Conservation (phyloP, 352 stramenopile genomes). For the Globisporangium cederbergense region DNA sequence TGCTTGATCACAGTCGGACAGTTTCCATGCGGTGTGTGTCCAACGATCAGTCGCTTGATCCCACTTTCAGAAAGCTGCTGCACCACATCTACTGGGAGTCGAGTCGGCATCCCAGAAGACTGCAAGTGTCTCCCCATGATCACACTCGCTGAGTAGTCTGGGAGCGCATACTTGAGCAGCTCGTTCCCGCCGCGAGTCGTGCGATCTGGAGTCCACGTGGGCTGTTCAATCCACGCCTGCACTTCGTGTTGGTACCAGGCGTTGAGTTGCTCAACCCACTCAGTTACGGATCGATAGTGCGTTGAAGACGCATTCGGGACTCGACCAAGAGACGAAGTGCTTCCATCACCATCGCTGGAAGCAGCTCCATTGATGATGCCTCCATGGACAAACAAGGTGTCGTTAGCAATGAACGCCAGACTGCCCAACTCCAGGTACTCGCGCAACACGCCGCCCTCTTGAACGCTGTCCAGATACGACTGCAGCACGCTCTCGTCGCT, state of each 20-base stretch:
- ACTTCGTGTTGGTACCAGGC: conserved; percentile 76
- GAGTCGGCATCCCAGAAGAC: conserved; percentile 74
- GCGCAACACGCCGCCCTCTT: conserved; percentile 66
- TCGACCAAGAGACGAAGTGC: conserved; percentile 56
- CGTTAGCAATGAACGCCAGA: conserved; percentile 75
- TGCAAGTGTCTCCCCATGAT: conserved; percentile 72
- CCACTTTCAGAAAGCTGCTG: conserved; percentile 57
- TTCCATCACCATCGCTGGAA: conserved; percentile 17
- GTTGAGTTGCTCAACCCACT: conserved; percentile 80
- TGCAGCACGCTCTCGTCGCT: conserved; percentile 76
- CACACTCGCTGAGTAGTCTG: conserved; percentile 54
- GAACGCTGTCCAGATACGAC: conserved; percentile 77
- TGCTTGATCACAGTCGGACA: conserved; percentile 87
- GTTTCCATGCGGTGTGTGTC: conserved; percentile 91
- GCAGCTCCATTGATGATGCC: conserved; percentile 67
- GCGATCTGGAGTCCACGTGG: conserved; percentile 66
- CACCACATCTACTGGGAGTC: conserved; percentile 38
- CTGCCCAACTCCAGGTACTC: conserved; percentile 82
- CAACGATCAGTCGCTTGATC: conserved; percentile 87
- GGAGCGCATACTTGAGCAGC: conserved; percentile 71
- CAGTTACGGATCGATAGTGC: conserved; percentile 31
- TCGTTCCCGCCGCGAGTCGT: conserved; percentile 53
- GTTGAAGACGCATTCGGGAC: conserved; percentile 51
- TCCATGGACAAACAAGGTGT: conserved; percentile 93
- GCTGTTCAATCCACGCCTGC: conserved; percentile 70